Conservation (phyloP, 2,329 filamentous ascomycete species). For the Helotiales sp. region DNA sequence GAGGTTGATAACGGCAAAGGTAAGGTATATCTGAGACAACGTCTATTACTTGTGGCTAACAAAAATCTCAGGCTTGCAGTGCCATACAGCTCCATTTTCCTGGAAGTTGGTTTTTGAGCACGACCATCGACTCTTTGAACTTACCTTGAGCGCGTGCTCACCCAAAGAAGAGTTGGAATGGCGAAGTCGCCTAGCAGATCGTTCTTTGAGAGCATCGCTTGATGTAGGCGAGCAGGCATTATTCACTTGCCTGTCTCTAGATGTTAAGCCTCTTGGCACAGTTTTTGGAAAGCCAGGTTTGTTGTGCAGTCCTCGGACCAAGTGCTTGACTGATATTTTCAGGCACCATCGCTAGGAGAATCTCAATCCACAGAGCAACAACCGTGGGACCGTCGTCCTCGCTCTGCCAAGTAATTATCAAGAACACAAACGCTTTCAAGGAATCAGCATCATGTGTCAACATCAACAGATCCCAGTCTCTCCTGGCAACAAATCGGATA, state of each 20-base stretch:
- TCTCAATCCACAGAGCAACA: constrained; percentile 78
- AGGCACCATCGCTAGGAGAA: constrained; percentile 64
- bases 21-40: constrained; percentile 37
- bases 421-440: constrained; percentile 74
- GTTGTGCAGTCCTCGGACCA: constrained; percentile 9
- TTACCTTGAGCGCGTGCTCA: constrained; percentile 85
- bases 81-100: constrained; percentile 80
- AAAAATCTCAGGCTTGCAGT: constrained; percentile 69
- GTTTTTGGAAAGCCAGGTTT: constrained; percentile 72
- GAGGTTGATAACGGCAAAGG: constrained; percentile 75
- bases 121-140: constrained; percentile 74
- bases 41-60: constrained; percentile 14
- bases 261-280: constrained; percentile 72
- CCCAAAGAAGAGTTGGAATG: constrained; percentile 77
- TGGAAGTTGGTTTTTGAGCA: constrained; percentile 91
- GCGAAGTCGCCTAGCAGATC: constrained; percentile 64
- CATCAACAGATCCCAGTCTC: constrained; percentile 77
- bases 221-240: constrained; percentile 48
- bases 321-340: neutral
- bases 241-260: constrained; percentile 64
- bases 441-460: constrained; percentile 48
- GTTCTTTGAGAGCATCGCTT: constrained; percentile 49
- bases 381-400: constrained; percentile 69
- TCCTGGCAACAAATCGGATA: constrained; percentile 67
- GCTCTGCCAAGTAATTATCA: constrained; percentile 77